Conservation (phyloP, 2,329 filamentous ascomycete genomes). For the Fusarium abutilonis region DNA sequence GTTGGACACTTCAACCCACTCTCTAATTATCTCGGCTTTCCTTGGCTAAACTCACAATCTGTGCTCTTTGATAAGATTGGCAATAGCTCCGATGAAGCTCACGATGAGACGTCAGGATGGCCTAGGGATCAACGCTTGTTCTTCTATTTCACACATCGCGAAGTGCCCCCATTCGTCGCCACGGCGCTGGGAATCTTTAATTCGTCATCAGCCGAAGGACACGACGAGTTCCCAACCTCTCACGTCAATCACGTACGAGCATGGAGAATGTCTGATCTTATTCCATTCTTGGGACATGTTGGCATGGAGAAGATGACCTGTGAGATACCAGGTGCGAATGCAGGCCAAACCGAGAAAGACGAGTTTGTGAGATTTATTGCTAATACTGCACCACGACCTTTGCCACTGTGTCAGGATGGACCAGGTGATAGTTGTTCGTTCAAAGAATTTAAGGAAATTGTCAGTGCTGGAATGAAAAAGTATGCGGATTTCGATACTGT, state of each 20-base stretch:
- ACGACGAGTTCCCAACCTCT: conserved; percentile 37
- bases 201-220: conserved; percentile 32
- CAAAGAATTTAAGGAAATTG: conserved; percentile 35
- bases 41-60: conserved; percentile 35
- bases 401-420: conserved; percentile 35
- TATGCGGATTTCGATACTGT: conserved; percentile 39
- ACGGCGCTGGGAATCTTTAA: conserved; percentile 41
- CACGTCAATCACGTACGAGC: conserved; percentile 40
- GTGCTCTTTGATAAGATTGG: conserved; percentile 26
- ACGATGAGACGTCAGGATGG: conserved; percentile 19
- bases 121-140: conserved; percentile 34
- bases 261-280: conserved; percentile 42
- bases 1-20: conserved; percentile 38
- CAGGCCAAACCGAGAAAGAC: conserved; percentile 8
- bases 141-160: conserved; percentile 40
- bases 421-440: conserved; percentile 39
- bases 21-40: conserved; percentile 37
- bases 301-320: conserved; percentile 44
- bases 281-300: conserved; percentile 39
- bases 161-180: conserved; percentile 40
- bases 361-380: conserved; percentile 42
- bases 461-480: conserved; percentile 31
- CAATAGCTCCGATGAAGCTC: not conserved
- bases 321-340: conserved; percentile 3
- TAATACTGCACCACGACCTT: conserved; percentile 37